Conservation (phyloP, 1,284 basidiomycete genomes). For the Tilletiaria anomala region DNA sequence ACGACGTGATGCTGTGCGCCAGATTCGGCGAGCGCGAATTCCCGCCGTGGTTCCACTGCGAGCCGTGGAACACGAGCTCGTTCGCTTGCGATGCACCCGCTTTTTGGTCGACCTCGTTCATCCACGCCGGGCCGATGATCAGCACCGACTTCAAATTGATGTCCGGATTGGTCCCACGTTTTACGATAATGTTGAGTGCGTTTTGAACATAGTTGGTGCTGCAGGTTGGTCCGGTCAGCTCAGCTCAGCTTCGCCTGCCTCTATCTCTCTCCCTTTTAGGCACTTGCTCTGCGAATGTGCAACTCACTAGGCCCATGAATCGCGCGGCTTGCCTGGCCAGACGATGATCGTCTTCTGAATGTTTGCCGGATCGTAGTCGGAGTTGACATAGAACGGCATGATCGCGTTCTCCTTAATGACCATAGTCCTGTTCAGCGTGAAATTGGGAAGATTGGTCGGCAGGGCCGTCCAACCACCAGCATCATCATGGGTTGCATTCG, state of each 20-base stretch:
- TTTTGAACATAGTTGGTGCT: too few relatives aligned
- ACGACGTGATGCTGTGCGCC: constrained; percentile 10
- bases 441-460: constrained; percentile 14
- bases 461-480: constrained; percentile 45
- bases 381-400: constrained; percentile 25
- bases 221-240: too few relatives aligned
- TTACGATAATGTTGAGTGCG: too few relatives aligned
- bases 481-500: too few relatives aligned
- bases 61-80: constrained; percentile 21
- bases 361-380: constrained; percentile 10
- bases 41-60: constrained; percentile 27
- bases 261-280: too few relatives aligned
- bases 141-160: constrained; percentile 20
- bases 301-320: too few relatives aligned
- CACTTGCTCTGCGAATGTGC: too few relatives aligned
- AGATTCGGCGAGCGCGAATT: constrained; percentile 11
- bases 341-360: constrained; percentile 32
- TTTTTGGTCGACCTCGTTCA: constrained; percentile 17
- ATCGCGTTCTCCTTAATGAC: constrained; percentile 8
- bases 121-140: constrained; percentile 22
- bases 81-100: constrained; percentile 12
- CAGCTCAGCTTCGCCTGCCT: too few relatives aligned
- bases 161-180: too few relatives aligned
- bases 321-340: constrained; percentile 28
- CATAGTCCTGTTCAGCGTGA: constrained; percentile 21